Conservation (phyloP, 2,329 filamentous ascomycete species). For the Phaeosphaeria sp. region DNA sequence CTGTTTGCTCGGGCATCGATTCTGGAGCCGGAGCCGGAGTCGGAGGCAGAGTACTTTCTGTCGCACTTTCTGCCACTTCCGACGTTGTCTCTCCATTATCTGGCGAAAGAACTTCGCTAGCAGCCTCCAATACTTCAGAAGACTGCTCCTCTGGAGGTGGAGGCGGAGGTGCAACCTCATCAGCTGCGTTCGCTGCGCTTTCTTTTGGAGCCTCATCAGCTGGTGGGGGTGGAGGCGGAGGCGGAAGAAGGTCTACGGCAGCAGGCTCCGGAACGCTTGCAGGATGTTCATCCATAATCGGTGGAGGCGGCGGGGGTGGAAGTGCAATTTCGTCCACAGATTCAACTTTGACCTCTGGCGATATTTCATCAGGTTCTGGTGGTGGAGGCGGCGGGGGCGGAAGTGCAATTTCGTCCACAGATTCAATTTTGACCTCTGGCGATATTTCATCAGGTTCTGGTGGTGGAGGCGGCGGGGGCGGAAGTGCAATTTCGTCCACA, state of each 20-base stretch:
- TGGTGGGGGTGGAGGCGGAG: constrained; percentile 6
- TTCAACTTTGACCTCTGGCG: too few relatives aligned
- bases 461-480: not conserved
- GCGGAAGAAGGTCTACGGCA: constrained; percentile 2
- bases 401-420: too few relatives aligned
- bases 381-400: too few relatives aligned
- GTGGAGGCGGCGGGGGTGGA: too few relatives aligned
- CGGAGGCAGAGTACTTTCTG: not conserved
- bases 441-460: too few relatives aligned
- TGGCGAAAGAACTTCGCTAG: too few relatives aligned
- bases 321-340: too few relatives aligned
- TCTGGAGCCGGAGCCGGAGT: not conserved
- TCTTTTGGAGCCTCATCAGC: not conserved
- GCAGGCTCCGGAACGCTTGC: not conserved
- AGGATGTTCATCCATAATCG: not conserved
- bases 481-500: not conserved
- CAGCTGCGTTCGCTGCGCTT: not conserved
- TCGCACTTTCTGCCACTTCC: not conserved
- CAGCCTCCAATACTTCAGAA: too few relatives aligned
- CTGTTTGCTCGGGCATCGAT: not conserved
- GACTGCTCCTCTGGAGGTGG: too few relatives aligned
- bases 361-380: too few relatives aligned
- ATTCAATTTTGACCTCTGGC: too few relatives aligned
- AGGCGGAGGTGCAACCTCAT: not conserved
- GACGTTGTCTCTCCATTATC: not conserved